These are phyloP conservation scores for Zygnema cylindricum DNA, from an alignment of 139 green algal species.

Conservation along the genomic window DNA sequence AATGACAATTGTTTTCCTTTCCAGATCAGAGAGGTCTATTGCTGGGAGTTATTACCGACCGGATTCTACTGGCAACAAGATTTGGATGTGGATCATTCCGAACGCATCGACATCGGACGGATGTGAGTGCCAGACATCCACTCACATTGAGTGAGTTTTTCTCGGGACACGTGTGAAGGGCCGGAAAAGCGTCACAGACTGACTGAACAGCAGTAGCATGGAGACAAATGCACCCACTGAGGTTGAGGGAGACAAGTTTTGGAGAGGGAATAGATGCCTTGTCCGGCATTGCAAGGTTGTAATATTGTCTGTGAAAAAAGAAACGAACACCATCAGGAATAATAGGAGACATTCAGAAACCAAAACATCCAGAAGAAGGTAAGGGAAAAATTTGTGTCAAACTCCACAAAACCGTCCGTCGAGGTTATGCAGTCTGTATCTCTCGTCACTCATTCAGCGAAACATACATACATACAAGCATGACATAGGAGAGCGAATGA, in stretches of 20 bases:
- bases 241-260: slow-evolving; percentile 59
- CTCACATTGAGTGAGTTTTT: slow-evolving; percentile 54
- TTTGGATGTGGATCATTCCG: neutral
- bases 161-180: slow-evolving; percentile 54
- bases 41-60: neutral
- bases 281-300: neutral
- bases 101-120: slow-evolving; percentile 48
- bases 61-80: neutral
- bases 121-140: slow-evolving; percentile 40
- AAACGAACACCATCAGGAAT: too few species aligned
- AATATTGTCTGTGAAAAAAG: too few species aligned
- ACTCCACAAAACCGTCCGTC: too few species aligned
- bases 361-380: too few species aligned
- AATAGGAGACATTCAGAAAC: too few species aligned
- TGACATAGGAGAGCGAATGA: too few species aligned
- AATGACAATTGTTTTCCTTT: neutral
- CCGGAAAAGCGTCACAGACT: slow-evolving; percentile 52
- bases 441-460: too few species aligned
- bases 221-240: slow-evolving; percentile 57
- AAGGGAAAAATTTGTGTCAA: too few species aligned
- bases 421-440: too few species aligned
- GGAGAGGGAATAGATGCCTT: neutral
- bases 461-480: too few species aligned
- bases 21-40: neutral
- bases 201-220: slow-evolving; percentile 47